These are phyloP conservation scores for Phialophora tarda DNA, from an alignment of 2,329 filamentous ascomycete species.

Conservation along the genomic window DNA sequence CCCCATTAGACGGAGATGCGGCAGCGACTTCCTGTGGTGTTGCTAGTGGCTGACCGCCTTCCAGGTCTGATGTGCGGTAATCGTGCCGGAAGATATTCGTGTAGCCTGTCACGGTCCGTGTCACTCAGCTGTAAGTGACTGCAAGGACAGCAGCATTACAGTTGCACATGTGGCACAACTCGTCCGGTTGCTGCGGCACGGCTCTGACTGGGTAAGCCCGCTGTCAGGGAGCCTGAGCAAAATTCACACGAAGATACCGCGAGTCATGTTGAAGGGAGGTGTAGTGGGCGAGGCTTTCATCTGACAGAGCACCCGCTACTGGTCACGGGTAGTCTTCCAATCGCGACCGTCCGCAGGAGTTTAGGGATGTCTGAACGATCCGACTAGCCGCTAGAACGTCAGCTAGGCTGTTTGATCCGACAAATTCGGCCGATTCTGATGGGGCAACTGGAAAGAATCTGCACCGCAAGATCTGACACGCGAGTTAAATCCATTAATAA, in stretches of 20 bases:
- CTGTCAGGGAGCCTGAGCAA: neutral
- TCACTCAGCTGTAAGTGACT: neutral
- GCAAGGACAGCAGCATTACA: neutral
- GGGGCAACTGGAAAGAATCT: neutral
- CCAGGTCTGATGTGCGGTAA: neutral
- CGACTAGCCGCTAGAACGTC: neutral
- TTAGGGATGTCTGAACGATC: neutral
- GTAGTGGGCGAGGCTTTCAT: neutral
- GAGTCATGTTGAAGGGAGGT: neutral
- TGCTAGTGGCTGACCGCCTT: too few relatives aligned
- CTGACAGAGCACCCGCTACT: neutral
- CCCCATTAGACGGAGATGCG: too few relatives aligned
- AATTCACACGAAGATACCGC: neutral
- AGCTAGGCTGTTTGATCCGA: slow-evolving; percentile 1
- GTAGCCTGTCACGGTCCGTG: too few relatives aligned
- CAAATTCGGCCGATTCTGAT: neutral
- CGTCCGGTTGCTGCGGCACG: slow-evolving; percentile 3
- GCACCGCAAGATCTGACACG: neutral
- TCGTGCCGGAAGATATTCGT: neutral
- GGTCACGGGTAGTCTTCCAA: too few relatives aligned
- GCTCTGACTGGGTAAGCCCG: neutral
- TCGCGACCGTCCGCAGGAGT: neutral
- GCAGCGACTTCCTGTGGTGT: too few relatives aligned
- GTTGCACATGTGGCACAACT: neutral
- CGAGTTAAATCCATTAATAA: neutral